Evolutionary conservation across 208 protist genomes (phyloP), one percentile per base, ranked within the genome.

Genomic region (Leishmania turanica): DNA sequence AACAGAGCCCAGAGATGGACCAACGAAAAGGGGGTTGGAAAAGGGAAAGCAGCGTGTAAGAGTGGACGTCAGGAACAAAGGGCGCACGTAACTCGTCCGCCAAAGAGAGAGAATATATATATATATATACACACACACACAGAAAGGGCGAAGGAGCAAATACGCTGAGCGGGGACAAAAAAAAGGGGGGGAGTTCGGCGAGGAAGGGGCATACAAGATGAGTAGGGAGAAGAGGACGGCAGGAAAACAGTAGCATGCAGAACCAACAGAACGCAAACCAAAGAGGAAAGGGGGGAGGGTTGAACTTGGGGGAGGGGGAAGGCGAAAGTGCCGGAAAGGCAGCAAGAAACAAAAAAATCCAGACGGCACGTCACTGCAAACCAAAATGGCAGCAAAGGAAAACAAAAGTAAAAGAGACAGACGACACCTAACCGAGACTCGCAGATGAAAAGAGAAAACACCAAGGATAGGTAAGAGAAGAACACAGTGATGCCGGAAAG

Each of bases 391-490:
- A 7, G 11, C 8, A 42, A 80, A 75, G 66, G 49, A n/a, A 34
- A 53, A 73, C 11, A 27, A 79, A 69, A 64, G 9, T 73, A 72
- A 51, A 79, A 68, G 34, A 49, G 37, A 70, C 15, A 54, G 7
- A 9, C 7, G 47, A 64, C 21, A 74, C 51, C 68, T 51, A 13
- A 72, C 21, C 68, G 24, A 31, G 11, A 53, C 24, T 47, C 68
- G 42, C 68, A 51, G 24, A 47, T 40, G 11, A 72, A 72, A 11
- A 31, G 24, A 72, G 68, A 64, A 37, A 17, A 5, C 0, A 37
- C 9, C 60, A 19, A 37, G 60, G 60, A 66, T 31, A 64, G 66
- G 40, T 3, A 45, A 45, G 13, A 9, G 8, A 15, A 45, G 51
- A 54, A 21, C 51, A 72, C 24, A 51, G 68, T 31, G 68, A 11